A percentile compares a stretch with the other conserved stretches of the same genome.
Conservation (phyloP, 768 basidiomycete species). For the Antrodiella citrinella region DNA sequence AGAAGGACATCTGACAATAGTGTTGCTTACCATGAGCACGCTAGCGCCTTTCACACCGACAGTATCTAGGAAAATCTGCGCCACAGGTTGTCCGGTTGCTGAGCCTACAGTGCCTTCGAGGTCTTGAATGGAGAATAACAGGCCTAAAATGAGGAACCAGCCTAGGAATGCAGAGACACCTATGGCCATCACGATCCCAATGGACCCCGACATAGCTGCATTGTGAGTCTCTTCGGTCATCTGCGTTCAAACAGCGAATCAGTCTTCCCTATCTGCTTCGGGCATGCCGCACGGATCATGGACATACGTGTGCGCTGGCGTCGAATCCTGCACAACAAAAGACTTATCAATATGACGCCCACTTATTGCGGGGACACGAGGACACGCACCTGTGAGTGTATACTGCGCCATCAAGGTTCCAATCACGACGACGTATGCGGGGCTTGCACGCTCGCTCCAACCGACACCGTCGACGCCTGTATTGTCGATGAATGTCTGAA, state of each 20-base stretch:
- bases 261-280: not conserved
- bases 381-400: conserved; percentile 53
- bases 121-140: conserved; percentile 75
- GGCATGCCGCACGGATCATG: not conserved
- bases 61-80: conserved; percentile 72
- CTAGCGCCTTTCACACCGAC: conserved; percentile 71
- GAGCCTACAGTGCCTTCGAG: conserved; percentile 45
- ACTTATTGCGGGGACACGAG: not conserved
- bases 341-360: conserved; percentile 1
- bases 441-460: conserved; percentile 62
- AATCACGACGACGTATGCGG: conserved; percentile 62
- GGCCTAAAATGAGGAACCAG: conserved; percentile 64
- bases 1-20: not conserved
- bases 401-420: conserved; percentile 75
- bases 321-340: conserved; percentile 46
- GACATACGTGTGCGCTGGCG: conserved; percentile 58
- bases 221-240: conserved; percentile 77
- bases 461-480: conserved; percentile 47
- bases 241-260: no score
- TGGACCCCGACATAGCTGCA: conserved; percentile 49
- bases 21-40: conserved; percentile 50
- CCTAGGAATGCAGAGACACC: conserved; percentile 66
- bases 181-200: conserved; percentile 65
- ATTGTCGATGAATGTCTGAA: conserved; percentile 60
- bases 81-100: conserved; percentile 58